Percentiles rank a stretch among this genome's conserved stretches.
Evolutionary conservation across 441 rosid genomes (phyloP).

Genomic region (Capsella rubella): DNA sequence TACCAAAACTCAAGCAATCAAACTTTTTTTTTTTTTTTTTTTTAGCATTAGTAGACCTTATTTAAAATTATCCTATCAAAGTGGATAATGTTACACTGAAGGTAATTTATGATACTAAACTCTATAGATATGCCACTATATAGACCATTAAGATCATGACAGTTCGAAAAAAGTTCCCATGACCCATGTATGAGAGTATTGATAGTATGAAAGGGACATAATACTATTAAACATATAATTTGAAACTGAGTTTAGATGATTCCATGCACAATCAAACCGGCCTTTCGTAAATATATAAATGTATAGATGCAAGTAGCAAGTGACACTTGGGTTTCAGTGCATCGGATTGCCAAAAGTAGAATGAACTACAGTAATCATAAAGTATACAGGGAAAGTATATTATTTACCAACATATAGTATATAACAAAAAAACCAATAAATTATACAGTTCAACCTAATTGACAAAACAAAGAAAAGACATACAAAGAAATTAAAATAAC

Average conservation of each 20-base stretch:
- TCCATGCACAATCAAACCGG: neutral
- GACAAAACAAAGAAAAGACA: conserved; percentile 11
- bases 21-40: too few relatives aligned
- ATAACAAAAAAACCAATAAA: conserved; percentile 9
- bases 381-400: conserved; percentile 8
- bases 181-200: neutral
- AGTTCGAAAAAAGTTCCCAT: neutral
- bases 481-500: conserved; percentile 2
- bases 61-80: neutral
- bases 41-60: neutral
- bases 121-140: neutral
- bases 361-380: neutral
- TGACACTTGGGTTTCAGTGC: conserved; percentile 33
- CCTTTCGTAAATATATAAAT: conserved; percentile 2
- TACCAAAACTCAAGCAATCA: neutral
- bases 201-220: neutral
- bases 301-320: neutral
- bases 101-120: neutral
- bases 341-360: neutral
- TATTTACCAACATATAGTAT: conserved; percentile 32
- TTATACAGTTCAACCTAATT: conserved; percentile 35
- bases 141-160: neutral
- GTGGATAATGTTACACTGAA: too few relatives aligned
- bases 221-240: neutral
- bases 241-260: neutral